Conservation (phyloP, 148 eudicot genomes). For the Chenopodium suecicum region DNA sequence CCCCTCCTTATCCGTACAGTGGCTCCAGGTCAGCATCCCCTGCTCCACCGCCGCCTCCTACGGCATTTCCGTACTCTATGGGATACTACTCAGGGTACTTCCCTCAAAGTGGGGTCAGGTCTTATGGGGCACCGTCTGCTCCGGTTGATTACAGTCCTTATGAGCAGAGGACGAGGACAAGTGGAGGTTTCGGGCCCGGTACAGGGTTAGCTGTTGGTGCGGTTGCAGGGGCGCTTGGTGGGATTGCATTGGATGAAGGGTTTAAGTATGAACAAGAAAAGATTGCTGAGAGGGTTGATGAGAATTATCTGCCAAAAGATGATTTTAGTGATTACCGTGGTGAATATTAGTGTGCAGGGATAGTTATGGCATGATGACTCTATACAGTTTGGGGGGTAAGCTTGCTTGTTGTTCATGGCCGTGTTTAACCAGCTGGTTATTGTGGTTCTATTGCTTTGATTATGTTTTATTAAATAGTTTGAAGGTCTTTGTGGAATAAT, state of each 20-base stretch:
- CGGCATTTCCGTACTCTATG: slow-evolving; percentile 19
- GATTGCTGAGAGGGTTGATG: slow-evolving; percentile 49
- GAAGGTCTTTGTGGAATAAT: slow-evolving; percentile 13
- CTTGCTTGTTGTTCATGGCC: neutral
- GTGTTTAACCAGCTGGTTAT: neutral
- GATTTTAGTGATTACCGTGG: slow-evolving; percentile 58
- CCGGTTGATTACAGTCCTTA: slow-evolving; percentile 57
- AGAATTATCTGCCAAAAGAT: slow-evolving; percentile 32
- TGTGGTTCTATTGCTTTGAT: slow-evolving; percentile 10
- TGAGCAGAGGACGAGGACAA: slow-evolving; percentile 39
- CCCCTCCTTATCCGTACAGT: slow-evolving; percentile 53
- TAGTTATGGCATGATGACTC: neutral
- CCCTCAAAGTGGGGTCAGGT: slow-evolving; percentile 21
- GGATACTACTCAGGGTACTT: slow-evolving; percentile 28
- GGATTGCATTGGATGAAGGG: slow-evolving; percentile 60
- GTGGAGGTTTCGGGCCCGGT: slow-evolving; percentile 37
- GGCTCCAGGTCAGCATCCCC: slow-evolving; percentile 31
- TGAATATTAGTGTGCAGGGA: slow-evolving; percentile 22
- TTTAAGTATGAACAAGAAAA: slow-evolving; percentile 51
- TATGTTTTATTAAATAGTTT: slow-evolving; percentile 17
- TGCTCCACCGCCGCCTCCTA: slow-evolving; percentile 20
- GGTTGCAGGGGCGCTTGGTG: slow-evolving; percentile 59
- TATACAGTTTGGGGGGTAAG: slow-evolving; percentile 19
- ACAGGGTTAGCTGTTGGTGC: slow-evolving; percentile 52
- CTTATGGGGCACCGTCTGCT: slow-evolving; percentile 63